Percentiles rank a stretch among this genome's conserved stretches.
Conservation (phyloP, 495 filamentous ascomycete genomes). For the Aspergillus haitiensis region DNA sequence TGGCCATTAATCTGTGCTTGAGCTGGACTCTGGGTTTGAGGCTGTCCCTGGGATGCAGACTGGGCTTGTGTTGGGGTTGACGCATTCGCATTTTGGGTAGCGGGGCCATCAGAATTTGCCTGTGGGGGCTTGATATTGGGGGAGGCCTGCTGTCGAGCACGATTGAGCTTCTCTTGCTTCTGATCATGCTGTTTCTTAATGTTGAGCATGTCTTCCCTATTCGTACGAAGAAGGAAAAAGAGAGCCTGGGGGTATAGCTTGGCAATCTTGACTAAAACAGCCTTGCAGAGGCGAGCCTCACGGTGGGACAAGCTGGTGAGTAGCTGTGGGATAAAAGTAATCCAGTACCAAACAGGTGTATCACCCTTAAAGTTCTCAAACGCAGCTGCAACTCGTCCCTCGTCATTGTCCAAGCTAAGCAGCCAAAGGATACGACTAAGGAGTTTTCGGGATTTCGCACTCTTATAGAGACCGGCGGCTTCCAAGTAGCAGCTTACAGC, state of each 20-base stretch:
- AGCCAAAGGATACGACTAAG: constrained; percentile 96
- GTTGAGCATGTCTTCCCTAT: constrained; percentile 86
- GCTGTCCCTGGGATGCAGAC: constrained; percentile 17
- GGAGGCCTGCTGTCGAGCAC: constrained; percentile 45
- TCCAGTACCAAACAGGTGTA: constrained; percentile 98
- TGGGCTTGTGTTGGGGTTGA: constrained; percentile 26
- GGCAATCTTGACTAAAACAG: constrained; percentile 86
- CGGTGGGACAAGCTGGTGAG: constrained; percentile 84
- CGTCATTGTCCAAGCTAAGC: constrained; percentile 86
- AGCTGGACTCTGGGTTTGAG: constrained; percentile 31
- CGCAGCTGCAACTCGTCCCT: constrained; percentile 72
- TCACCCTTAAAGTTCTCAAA: constrained; percentile 96
- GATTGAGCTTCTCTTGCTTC: constrained; percentile 65
- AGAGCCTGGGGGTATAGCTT: constrained; percentile 92
- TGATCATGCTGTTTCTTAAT: constrained; percentile 87
- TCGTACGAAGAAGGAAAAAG: constrained; percentile 91
- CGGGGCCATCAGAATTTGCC: constrained; percentile 48
- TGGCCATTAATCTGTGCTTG: constrained; percentile 29
- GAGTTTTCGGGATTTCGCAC: constrained; percentile 90
- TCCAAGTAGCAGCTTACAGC: constrained; percentile 96
- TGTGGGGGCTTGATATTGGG: constrained; percentile 54
- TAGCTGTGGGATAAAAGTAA: constrained; percentile 96
- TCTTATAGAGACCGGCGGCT: constrained; percentile 94
- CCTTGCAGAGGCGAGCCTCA: constrained; percentile 81
- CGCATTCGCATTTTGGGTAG: constrained; percentile 42